Evolutionary conservation across 768 basidiomycete species (phyloP).

Genomic region (Lactifluus piperatus): DNA sequence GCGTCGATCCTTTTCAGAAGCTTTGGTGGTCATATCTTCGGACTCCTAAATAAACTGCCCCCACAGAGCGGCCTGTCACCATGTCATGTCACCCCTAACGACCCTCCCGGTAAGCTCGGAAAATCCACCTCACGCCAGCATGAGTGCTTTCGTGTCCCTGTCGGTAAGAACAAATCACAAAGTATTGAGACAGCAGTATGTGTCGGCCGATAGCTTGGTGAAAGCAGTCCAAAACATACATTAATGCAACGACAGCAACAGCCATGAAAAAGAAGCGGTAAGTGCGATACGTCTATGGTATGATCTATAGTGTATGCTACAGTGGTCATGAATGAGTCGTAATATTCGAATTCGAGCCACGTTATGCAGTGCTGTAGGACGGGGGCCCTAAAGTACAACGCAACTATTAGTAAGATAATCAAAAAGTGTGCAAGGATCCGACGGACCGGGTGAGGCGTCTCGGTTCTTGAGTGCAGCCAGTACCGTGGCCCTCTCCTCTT

Average conservation of each 20-base stretch:
- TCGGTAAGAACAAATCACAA: not conserved
- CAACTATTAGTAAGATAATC: conserved; percentile 2
- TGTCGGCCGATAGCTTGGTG: not conserved
- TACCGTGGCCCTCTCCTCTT: conserved; percentile 61
- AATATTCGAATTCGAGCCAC: not conserved
- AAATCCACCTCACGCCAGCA: not conserved
- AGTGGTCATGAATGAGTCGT: not conserved
- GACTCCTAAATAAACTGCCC: too few relatives aligned
- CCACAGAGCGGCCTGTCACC: too few relatives aligned
- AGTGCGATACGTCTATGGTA: not conserved
- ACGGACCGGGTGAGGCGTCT: conserved; percentile 51
- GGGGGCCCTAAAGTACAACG: conserved; percentile 30
- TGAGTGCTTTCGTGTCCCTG: not conserved
- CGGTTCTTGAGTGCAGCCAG: conserved; percentile 52
- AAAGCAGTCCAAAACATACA: not conserved
- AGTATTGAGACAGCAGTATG: too few relatives aligned
- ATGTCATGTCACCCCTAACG: too few relatives aligned
- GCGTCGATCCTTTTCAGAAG: too few relatives aligned
- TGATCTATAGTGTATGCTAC: conserved; percentile 12
- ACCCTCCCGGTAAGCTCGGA: too few relatives aligned
- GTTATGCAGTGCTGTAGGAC: conserved; percentile 27
- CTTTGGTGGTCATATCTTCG: too few relatives aligned
- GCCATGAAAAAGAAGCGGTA: not conserved
- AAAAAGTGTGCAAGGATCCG: not conserved
- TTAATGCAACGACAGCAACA: not conserved